Conservation (phyloP, 495 filamentous ascomycete genomes). For the Aspergillus ostianus region DNA sequence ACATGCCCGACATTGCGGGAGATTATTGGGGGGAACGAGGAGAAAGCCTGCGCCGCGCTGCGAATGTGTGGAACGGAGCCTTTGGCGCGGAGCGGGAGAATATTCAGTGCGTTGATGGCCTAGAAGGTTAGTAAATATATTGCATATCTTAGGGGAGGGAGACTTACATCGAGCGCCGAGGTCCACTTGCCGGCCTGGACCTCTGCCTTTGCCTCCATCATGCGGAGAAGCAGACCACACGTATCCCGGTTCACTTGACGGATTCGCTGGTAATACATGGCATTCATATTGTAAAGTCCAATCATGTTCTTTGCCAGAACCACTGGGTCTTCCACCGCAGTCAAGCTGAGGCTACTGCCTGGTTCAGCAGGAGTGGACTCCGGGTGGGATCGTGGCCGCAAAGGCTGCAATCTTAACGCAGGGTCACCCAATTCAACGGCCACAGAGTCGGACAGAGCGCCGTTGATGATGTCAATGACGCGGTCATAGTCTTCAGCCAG, state of each 20-base stretch:
- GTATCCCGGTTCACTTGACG: constrained; percentile 63
- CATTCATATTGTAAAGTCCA: constrained; percentile 70
- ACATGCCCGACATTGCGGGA: constrained; percentile 84
- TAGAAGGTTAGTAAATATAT: constrained; percentile 31
- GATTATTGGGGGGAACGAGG: constrained; percentile 69
- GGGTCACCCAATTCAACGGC: constrained; percentile 77
- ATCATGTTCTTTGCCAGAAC: constrained; percentile 78
- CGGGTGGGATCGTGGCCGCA: constrained; percentile 57
- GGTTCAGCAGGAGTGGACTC: constrained; percentile 28
- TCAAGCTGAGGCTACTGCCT: constrained; percentile 72
- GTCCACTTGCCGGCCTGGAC: constrained; percentile 73
- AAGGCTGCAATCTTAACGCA: constrained; percentile 69
- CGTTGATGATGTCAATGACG: constrained; percentile 84
- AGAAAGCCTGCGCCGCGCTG: constrained; percentile 69
- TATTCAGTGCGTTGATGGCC: constrained; percentile 68
- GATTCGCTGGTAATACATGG: constrained; percentile 70
- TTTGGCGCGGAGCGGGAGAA: constrained; percentile 71
- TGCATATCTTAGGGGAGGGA: neutral
- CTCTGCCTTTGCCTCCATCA: constrained; percentile 71
- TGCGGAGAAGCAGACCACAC: constrained; percentile 68
- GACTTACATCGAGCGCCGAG: constrained; percentile 74
- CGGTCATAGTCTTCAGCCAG: constrained; percentile 91
- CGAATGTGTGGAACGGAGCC: constrained; percentile 75
- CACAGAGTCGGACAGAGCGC: constrained; percentile 84
- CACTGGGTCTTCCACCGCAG: constrained; percentile 81